Evolutionary conservation across 2,329 filamentous ascomycete genomes (phyloP), one percentile per base, ranked within the genome.

Genomic region (Alternaria triticimaculans): DNA sequence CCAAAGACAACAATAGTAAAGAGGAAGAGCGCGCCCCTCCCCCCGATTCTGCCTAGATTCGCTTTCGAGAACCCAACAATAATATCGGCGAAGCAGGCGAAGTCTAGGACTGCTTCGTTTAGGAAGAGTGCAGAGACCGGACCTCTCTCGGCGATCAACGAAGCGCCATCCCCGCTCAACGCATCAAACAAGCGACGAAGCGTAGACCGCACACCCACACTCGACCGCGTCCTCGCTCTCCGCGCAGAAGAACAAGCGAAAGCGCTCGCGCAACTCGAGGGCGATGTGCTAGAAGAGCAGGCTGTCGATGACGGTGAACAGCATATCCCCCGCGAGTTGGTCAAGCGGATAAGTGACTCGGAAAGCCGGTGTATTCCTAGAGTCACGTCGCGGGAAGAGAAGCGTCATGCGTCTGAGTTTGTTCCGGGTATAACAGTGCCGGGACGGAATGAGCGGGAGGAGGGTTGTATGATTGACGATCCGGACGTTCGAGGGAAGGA

Each of bases 231-330:
- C 4, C 44, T 23, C 21, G 28, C 21, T 1, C 9, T 59, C 5
- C 63, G 63, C 11, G 50, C 48, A 2, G 26, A 62, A 11, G 54
- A 60, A 15, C 63, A 68, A 30, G 55, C 60, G 6, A 41, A 33
- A n/a, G 23, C 50, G 5, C 25, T 65, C 2, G 41, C 28, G 8
- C 6, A 23, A 18, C 48, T 58, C 6, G 33, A 63, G 11, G 55
- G 46, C 4, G 5, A 44, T 4, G 15, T 15, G 0, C 5, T 4
- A 11, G 56, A 9, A 6, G 41, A 26, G 0, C 5, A 33, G 30
- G 2, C 1, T 3, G 2, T 5, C 1, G 14, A 25, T 11, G 21
- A 6, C 3, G 0, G 23, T 28, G 14, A 37, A 3, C 20, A 6
- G 14, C 30, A 53, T 2, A 5, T 21, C 1, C 30, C 49, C 1